phyloP scores from a whole-genome alignment of 495 filamentous ascomycete species.

The Aspergillus steynii region DNA sequence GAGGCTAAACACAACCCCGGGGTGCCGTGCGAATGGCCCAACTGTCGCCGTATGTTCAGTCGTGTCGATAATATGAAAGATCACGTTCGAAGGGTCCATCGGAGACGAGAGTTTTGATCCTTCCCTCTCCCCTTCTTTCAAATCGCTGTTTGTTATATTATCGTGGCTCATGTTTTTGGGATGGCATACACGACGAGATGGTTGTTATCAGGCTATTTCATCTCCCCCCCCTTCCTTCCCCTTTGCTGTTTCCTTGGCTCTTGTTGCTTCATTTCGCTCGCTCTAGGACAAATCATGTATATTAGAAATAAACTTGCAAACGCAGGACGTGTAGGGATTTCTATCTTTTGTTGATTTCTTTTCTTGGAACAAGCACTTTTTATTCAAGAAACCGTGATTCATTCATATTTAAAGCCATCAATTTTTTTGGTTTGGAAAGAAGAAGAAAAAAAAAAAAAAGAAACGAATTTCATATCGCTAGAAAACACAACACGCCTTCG shows the following conservation, averaged over 20 bases:
- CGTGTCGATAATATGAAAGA: constrained; percentile 67
- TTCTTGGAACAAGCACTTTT: no score
- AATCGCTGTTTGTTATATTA: no score
- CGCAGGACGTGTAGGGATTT: neutral
- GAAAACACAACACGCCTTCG: constrained; percentile 9
- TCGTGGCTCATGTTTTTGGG: neutral
- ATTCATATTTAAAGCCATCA: neutral
- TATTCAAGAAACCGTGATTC: neutral
- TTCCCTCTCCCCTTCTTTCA: no score
- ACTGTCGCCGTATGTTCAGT: constrained; percentile 61
- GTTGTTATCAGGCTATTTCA: neutral
- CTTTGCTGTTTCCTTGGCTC: neutral
- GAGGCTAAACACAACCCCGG: constrained; percentile 65
- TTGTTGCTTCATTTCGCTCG: no score
- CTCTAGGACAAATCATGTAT: neutral
- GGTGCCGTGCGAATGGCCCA: constrained; percentile 57
- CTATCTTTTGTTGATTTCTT: no score
- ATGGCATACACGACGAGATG: neutral
- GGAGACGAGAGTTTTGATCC: constrained; percentile 17
- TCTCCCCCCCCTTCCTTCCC: neutral
- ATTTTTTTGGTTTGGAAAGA: neutral
- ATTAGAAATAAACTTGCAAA: neutral
- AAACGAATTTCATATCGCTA: neutral
- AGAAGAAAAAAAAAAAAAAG: neutral
- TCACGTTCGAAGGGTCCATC: constrained; percentile 53